phyloP scores from a whole-genome alignment of 2,329 filamentous ascomycete genomes.

The Venturia pyrina region DNA sequence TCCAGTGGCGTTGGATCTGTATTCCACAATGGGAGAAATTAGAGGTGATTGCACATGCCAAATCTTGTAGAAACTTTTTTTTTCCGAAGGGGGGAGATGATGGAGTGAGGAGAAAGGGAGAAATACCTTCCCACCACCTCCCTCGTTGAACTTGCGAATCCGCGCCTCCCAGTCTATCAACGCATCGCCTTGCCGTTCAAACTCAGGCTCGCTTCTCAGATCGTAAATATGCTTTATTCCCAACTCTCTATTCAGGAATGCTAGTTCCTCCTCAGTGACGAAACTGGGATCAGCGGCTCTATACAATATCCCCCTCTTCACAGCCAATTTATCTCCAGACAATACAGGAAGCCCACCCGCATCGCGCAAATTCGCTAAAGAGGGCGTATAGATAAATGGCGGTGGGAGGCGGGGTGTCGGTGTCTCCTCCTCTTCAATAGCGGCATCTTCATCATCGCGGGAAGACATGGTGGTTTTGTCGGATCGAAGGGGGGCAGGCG shows the following conservation, averaged over 20 bases:
- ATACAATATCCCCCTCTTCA: not conserved
- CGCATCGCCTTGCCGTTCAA: slow-evolving; percentile 20
- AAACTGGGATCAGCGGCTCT: slow-evolving; percentile 8
- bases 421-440: not conserved
- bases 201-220: slow-evolving; percentile 36
- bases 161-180: slow-evolving; percentile 24
- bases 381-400: slow-evolving; percentile 25
- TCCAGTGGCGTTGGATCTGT: slow-evolving; percentile 30
- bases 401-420: slow-evolving; percentile 13
- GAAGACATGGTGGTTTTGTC: not conserved
- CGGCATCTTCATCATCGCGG: not conserved
- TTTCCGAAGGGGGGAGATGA: too few relatives aligned
- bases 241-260: slow-evolving; percentile 27
- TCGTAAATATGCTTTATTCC: slow-evolving; percentile 60
- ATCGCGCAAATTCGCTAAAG: slow-evolving; percentile 27
- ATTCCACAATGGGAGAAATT: not conserved
- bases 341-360: slow-evolving; percentile 18
- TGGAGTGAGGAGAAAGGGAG: not conserved
- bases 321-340: slow-evolving; percentile 20
- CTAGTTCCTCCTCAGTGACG: not conserved
- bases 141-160: slow-evolving; percentile 13
- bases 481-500: not conserved
- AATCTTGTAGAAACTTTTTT: not conserved
- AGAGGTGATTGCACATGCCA: not conserved
- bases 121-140: not conserved